Percentiles rank a stretch among this genome's conserved stretches.
phyloP scores from a whole-genome alignment of 176 grass and related monocot species.

The Otatea glauca region DNA sequence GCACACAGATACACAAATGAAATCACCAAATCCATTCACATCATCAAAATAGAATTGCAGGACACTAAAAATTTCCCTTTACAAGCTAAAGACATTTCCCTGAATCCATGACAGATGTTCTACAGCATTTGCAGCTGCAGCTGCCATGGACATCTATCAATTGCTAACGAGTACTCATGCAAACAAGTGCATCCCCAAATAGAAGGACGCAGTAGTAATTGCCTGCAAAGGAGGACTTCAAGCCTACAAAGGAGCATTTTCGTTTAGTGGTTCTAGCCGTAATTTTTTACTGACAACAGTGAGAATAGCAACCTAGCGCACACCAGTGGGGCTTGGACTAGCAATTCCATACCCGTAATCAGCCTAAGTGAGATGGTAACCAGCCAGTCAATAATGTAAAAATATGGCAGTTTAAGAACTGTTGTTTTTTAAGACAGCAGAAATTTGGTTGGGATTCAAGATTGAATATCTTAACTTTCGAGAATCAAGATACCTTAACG shows the following conservation, averaged over 20 bases:
- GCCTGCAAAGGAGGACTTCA: neutral
- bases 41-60: neutral
- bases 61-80: neutral
- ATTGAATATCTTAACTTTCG: neutral
- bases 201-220: neutral
- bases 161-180: neutral
- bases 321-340: neutral
- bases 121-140: neutral
- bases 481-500: neutral
- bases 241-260: neutral
- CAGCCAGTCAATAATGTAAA: neutral
- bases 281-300: neutral
- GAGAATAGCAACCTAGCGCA: neutral
- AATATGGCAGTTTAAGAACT: neutral
- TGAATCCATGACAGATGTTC: neutral
- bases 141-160: neutral
- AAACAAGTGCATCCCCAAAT: neutral
- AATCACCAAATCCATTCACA: neutral
- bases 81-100: neutral
- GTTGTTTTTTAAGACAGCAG: no score
- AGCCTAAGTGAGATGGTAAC: no score
- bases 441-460: neutral
- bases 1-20: constrained; percentile 16
- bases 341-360: neutral
- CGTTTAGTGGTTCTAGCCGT: neutral